Evolutionary conservation across 2,329 filamentous ascomycete species (phyloP).

Genomic region (Nothophaeocryptopus gaeumannii): DNA sequence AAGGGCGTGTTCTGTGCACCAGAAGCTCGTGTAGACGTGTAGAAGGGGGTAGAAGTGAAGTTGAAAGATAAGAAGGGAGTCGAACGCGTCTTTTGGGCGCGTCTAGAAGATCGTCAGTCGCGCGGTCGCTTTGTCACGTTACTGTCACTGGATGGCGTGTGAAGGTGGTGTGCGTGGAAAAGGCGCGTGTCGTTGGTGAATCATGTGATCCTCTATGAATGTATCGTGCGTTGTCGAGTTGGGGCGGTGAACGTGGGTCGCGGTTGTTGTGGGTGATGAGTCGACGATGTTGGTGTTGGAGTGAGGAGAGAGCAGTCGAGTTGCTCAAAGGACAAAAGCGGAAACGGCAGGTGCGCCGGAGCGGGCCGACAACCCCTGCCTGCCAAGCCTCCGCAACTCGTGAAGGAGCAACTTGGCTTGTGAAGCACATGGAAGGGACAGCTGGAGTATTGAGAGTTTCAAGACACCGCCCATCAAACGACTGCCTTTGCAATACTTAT

Average conservation of each 20-base stretch:
- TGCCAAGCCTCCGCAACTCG: too few relatives aligned
- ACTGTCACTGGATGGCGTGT: conserved; percentile 1
- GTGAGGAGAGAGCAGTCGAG: not conserved
- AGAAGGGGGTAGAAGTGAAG: too few relatives aligned
- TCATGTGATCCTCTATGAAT: not conserved
- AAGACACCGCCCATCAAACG: too few relatives aligned
- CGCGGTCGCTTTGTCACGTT: conserved; percentile 8
- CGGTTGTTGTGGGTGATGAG: not conserved
- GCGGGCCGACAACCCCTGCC: not conserved
- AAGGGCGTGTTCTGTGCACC: too few relatives aligned
- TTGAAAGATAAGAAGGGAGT: not conserved
- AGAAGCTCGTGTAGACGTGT: too few relatives aligned
- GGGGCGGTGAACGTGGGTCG: not conserved
- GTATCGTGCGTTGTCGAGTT: not conserved
- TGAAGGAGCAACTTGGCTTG: too few relatives aligned
- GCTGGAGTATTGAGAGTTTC: too few relatives aligned
- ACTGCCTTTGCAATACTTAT: too few relatives aligned
- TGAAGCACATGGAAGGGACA: too few relatives aligned
- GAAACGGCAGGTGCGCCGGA: not conserved
- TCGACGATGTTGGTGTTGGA: not conserved
- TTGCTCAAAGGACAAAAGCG: conserved; percentile 1
- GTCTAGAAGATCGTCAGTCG: not conserved
- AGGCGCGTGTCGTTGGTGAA: not conserved
- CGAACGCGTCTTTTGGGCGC: not conserved
- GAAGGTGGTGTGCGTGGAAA: not conserved